These are phyloP conservation scores for Arachis hypogaea DNA, from an alignment of 306 rosid species.

Conservation along the genomic window DNA sequence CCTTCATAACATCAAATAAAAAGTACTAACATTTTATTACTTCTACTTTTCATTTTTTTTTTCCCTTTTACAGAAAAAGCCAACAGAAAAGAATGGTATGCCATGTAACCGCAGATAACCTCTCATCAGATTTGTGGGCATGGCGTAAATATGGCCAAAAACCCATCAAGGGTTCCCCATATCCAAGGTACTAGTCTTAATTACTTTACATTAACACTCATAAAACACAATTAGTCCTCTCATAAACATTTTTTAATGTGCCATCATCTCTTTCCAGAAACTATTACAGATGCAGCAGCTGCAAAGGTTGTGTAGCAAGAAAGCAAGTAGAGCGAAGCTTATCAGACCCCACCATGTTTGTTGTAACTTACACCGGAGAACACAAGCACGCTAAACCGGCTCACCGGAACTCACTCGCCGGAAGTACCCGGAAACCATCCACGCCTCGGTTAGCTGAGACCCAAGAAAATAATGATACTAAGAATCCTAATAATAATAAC, in stretches of 20 bases:
- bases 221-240: background rate
- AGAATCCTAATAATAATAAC: too few relatives aligned
- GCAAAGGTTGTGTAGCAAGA: conserved; percentile 71
- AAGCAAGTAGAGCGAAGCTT: conserved; percentile 78
- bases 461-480: too few relatives aligned
- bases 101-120: conserved; percentile 58
- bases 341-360: conserved; percentile 50
- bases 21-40: background rate
- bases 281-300: conserved; percentile 81
- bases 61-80: conserved; percentile 51
- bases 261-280: conserved; percentile 46
- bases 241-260: too few relatives aligned
- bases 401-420: conserved; percentile 74
- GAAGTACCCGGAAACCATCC: background rate
- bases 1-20: background rate
- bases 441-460: too few relatives aligned
- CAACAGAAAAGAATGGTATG: conserved; percentile 55
- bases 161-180: conserved; percentile 81
- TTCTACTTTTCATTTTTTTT: background rate
- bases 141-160: conserved; percentile 89
- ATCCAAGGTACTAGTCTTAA: conserved; percentile 58
- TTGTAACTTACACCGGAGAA: conserved; percentile 72
- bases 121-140: conserved; percentile 76
- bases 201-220: background rate
- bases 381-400: conserved; percentile 73